These are phyloP conservation scores for Aspergillus fijiensis DNA, from an alignment of 2,329 filamentous ascomycete species.

Conservation along the genomic window DNA sequence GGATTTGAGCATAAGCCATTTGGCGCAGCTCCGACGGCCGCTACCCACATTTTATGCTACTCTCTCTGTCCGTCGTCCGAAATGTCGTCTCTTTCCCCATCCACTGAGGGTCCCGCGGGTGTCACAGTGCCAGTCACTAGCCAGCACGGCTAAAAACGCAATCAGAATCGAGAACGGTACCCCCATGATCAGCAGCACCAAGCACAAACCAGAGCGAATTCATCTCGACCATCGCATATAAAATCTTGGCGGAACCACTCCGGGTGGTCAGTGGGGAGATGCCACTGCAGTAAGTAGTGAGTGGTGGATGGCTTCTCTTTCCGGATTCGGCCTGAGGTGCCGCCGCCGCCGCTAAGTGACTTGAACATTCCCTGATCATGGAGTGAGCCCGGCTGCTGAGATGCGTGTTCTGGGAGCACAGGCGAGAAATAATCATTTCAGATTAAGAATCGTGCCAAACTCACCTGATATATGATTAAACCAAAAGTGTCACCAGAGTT, in stretches of 20 bases:
- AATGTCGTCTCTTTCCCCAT: not conserved
- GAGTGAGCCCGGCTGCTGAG: not conserved
- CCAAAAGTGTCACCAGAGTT: too few relatives aligned
- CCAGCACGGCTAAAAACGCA: too few relatives aligned
- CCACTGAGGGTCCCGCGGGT: not conserved
- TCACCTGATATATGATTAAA: too few relatives aligned
- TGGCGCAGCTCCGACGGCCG: not conserved
- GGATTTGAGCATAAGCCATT: not conserved
- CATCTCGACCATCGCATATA: not conserved
- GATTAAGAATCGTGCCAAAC: too few relatives aligned
- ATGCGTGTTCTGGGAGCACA: too few relatives aligned
- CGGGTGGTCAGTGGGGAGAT: too few relatives aligned
- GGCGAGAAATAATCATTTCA: too few relatives aligned
- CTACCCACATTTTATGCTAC: not conserved
- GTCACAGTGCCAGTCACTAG: not conserved
- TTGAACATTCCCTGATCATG: not conserved
- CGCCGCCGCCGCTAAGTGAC: not conserved
- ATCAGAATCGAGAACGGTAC: too few relatives aligned
- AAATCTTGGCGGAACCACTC: too few relatives aligned
- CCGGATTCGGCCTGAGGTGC: not conserved
- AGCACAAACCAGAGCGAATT: not conserved
- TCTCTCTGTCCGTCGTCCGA: not conserved
- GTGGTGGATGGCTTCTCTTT: not conserved
- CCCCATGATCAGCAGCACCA: not conserved
- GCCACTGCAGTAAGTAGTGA: too few relatives aligned